Evolutionary conservation across 2,329 filamentous ascomycete species (phyloP).

Genomic region (Fonsecaea nubica): DNA sequence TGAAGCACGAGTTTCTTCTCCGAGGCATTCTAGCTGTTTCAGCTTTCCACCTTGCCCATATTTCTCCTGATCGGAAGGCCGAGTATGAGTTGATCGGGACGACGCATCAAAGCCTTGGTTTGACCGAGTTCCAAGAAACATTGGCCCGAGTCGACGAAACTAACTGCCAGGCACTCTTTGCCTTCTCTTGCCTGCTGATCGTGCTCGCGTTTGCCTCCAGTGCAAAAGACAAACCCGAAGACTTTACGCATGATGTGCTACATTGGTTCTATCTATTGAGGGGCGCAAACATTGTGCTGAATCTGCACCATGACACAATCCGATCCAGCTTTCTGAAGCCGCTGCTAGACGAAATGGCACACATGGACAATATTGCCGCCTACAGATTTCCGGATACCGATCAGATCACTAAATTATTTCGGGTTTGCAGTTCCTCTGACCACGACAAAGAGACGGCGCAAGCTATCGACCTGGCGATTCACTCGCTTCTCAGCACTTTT

Average conservation of each 20-base stretch:
- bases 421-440: slow-evolving; percentile 39
- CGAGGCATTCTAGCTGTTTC: slow-evolving; percentile 53
- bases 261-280: slow-evolving; percentile 44
- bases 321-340: slow-evolving; percentile 42
- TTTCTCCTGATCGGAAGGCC: slow-evolving; percentile 46
- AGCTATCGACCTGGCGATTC: slow-evolving; percentile 42
- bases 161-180: slow-evolving; percentile 53
- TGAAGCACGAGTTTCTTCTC: slow-evolving; percentile 53
- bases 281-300: slow-evolving; percentile 44
- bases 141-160: slow-evolving; percentile 48
- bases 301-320: slow-evolving; percentile 42
- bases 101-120: slow-evolving; percentile 48
- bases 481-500: slow-evolving; percentile 43
- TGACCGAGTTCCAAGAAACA: slow-evolving; percentile 45
- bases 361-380: slow-evolving; percentile 41
- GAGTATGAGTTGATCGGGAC: slow-evolving; percentile 47
- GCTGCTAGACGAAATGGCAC: slow-evolving; percentile 42
- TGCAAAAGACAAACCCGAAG: slow-evolving; percentile 35
- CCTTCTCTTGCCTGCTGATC: slow-evolving; percentile 50
- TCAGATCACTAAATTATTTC: slow-evolving; percentile 42
- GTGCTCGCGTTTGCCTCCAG: slow-evolving; percentile 47
- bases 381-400: slow-evolving; percentile 41
- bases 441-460: slow-evolving; percentile 40
- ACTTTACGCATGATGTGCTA: slow-evolving; percentile 42
- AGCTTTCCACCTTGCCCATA: slow-evolving; percentile 52